phyloP scores from a whole-genome alignment of 1,284 basidiomycete species.

The Cutaneotrichosporon cutaneum region DNA sequence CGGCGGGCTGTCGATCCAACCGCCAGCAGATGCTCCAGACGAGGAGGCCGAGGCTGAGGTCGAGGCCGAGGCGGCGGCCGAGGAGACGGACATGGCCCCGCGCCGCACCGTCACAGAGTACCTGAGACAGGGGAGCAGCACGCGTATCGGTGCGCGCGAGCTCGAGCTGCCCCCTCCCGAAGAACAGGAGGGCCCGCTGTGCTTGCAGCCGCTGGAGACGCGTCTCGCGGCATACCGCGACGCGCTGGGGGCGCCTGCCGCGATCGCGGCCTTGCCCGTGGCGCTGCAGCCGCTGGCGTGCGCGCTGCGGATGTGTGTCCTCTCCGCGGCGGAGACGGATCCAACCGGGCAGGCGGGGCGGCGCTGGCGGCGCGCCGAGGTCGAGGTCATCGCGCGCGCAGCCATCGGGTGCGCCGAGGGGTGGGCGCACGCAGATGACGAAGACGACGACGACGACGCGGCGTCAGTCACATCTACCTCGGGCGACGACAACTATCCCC shows the following conservation, averaged over 20 bases:
- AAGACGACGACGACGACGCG: not conserved
- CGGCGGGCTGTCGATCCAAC: conserved; percentile 9
- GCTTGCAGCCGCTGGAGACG: conserved; percentile 57
- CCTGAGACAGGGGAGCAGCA: conserved; percentile 66
- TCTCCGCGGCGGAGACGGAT: conserved; percentile 36
- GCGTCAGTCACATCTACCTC: conserved; percentile 12
- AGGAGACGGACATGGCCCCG: not conserved
- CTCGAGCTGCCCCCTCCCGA: conserved; percentile 36
- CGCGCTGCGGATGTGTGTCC: conserved; percentile 48
- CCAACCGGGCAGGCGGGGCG: conserved; percentile 31
- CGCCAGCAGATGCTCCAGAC: not conserved
- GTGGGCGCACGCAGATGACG: conserved; percentile 26
- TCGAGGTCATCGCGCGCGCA: conserved; percentile 62
- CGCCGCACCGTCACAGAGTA: conserved; percentile 64
- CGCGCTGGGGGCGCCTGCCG: conserved; percentile 59
- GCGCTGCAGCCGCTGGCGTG: conserved; percentile 40
- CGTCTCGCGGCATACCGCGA: conserved; percentile 63
- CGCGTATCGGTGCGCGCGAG: conserved; percentile 59
- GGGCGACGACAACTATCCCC: conserved; percentile 22
- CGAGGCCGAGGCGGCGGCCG: conserved; percentile 3
- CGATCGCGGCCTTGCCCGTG: conserved; percentile 51
- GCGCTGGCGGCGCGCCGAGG: conserved; percentile 68
- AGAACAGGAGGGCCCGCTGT: conserved; percentile 28
- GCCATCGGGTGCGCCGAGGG: conserved; percentile 29
- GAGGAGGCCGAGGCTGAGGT: conserved; percentile 27